Percentiles rank a stretch among this genome's conserved stretches.
phyloP scores from a whole-genome alignment of 2,329 filamentous ascomycete genomes.

The Neofusicoccum parvum region DNA sequence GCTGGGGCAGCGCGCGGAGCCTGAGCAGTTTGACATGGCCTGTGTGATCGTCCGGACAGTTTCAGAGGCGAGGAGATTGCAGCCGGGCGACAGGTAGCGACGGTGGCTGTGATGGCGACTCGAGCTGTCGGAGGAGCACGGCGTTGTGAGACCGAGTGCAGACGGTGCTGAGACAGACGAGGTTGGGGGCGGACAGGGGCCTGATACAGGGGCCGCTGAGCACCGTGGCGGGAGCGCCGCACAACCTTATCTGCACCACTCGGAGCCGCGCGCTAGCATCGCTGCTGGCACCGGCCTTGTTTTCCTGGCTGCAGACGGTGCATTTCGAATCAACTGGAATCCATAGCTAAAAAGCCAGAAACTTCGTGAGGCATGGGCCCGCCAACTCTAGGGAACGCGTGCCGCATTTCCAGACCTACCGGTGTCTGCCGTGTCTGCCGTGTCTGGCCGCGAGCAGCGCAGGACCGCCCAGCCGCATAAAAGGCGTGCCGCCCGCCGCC shows the following conservation, averaged over 20 bases:
- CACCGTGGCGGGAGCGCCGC: not conserved
- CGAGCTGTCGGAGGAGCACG: not conserved
- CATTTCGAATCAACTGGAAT: not conserved
- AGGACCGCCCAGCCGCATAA: not conserved
- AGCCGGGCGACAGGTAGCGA: not conserved
- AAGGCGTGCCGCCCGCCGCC: not conserved
- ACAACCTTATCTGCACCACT: not conserved
- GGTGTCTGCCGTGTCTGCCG: too few species aligned
- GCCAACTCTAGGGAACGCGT: not conserved
- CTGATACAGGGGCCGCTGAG: constrained; percentile 7
- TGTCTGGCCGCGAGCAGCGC: not conserved
- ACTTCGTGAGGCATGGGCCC: not conserved
- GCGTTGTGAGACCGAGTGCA: constrained; percentile 16
- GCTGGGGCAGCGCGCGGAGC: not conserved
- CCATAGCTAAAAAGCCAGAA: not conserved
- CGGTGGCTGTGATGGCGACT: not conserved
- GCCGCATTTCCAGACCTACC: not conserved
- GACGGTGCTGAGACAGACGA: constrained; percentile 10
- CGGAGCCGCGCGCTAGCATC: not conserved
- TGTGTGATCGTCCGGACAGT: not conserved
- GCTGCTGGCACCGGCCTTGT: not conserved
- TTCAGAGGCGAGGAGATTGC: not conserved
- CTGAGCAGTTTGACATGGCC: not conserved
- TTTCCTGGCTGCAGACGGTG: not conserved
- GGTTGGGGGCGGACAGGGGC: constrained; percentile 3